Evolutionary conservation across 495 filamentous ascomycete species (phyloP).

Genomic region (Durotheca rogersii): DNA sequence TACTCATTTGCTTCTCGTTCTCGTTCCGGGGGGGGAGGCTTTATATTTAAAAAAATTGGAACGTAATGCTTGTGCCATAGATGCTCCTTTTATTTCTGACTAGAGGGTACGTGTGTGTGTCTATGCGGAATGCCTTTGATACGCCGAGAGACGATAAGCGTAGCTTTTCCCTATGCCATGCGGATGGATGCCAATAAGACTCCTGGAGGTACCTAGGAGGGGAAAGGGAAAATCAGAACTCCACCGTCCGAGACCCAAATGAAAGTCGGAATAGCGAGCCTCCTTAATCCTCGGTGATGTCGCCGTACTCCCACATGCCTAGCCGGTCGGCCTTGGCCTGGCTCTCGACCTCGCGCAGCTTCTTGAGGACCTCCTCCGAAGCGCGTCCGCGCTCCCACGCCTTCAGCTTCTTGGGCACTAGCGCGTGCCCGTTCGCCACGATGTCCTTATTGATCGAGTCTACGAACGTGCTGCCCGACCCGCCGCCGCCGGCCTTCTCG

Average conservation of each 20-base stretch:
- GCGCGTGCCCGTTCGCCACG: slow-evolving; percentile 76
- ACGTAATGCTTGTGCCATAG: too few species aligned
- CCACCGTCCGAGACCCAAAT: too few species aligned
- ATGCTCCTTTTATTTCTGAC: neutral
- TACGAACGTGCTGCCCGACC: slow-evolving; percentile 41
- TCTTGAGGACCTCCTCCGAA: slow-evolving; percentile 66
- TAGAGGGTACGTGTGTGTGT: too few species aligned
- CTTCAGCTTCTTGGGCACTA: slow-evolving; percentile 87
- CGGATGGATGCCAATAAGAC: slow-evolving; percentile 13
- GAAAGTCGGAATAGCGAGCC: too few species aligned
- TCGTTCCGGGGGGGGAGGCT: too few species aligned
- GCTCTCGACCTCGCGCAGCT: slow-evolving; percentile 64
- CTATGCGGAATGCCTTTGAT: too few species aligned
- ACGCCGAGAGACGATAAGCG: too few species aligned
- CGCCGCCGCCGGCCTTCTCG: slow-evolving; percentile 57
- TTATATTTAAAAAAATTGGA: too few species aligned
- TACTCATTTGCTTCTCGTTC: too few species aligned
- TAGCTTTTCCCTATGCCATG: slow-evolving; percentile 23
- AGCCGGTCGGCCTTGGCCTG: slow-evolving; percentile 73
- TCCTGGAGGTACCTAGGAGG: slow-evolving; percentile 1
- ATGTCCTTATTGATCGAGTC: slow-evolving; percentile 87
- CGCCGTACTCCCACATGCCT: slow-evolving; percentile 98
- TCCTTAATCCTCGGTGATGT: slow-evolving; percentile 81
- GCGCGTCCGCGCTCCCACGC: slow-evolving; percentile 74
- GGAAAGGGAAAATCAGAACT: neutral